Base-by-base conservation (phyloP, 1,284 basidiomycete species). In the Ustilago xerochloae region DNA sequence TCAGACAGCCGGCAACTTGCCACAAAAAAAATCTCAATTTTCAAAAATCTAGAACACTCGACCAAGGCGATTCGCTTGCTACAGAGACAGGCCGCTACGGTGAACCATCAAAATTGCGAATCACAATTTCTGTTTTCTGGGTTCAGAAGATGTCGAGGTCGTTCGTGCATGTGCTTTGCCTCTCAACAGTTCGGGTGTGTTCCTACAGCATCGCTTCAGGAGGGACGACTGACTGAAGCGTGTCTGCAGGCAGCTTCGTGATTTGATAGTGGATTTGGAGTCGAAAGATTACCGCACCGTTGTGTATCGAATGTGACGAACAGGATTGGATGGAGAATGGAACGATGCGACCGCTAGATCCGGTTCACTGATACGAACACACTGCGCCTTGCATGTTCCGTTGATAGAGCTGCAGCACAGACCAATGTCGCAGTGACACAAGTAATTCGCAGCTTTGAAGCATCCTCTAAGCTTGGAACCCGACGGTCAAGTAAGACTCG, bases 11-110 rank as follows among this genome's bases (percentile, higher is more conserved):
- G 38, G 38, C 24, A 41, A 41, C 38, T 41, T 20, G 18, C 30
- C 20, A 22, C 20, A 6, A 26, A 6, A 26, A 45, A 60, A 60
- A 60, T 66, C 63, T 56, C 60, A 57, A 56, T 22, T 41, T 52
- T 56, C 43, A 28, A 43, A n/a, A n/a, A n/a, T n/a, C n/a, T n/a
- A n/a, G n/a, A n/a, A n/a, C n/a, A n/a, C 16, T 45, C 30, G 6
- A 35, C 12, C 29, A 36, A 41, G 41, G 28, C 26, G 16, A 30
- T 22, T 52, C 61, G 61, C 48, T 55, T 55, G 33, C 35, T 16
- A n/a, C 29, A 36, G 20, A 22, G 12, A 30, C 24, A 49, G 47
- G 20, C 48, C 15, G 51, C n/a, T 30, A 35, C 36, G 20, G 18
- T 18, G 33, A 26, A 38, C 41, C 22, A 43, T 13, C 4, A 43